These are phyloP conservation scores for Hysterium pulicare DNA, from an alignment of 2,329 filamentous ascomycete species.

Conservation along the genomic window DNA sequence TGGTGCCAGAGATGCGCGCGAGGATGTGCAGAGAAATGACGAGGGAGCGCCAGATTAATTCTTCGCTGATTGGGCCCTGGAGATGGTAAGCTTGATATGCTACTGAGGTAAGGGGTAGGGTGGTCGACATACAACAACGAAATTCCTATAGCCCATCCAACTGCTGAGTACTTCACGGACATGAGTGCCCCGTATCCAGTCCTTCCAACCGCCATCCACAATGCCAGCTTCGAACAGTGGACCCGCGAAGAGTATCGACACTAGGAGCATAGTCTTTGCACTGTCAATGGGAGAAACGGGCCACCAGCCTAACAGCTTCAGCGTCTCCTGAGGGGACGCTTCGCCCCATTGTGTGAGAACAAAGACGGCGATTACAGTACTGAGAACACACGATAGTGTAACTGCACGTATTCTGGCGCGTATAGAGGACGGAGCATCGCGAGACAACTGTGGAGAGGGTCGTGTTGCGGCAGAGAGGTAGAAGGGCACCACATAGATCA, in stretches of 20 bases:
- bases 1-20: conserved; percentile 49
- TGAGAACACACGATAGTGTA: conserved; percentile 67
- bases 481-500: conserved; percentile 86
- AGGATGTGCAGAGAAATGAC: conserved; percentile 79
- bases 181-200: conserved; percentile 58
- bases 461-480: conserved; percentile 79
- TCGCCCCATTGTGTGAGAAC: conserved; percentile 58
- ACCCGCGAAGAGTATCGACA: conserved; percentile 74
- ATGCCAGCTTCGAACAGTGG: conserved; percentile 78
- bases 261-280: conserved; percentile 63
- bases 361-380: conserved; percentile 63
- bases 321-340: conserved; percentile 49
- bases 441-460: conserved; percentile 72
- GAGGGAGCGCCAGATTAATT: conserved; percentile 87
- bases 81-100: conserved; percentile 9
- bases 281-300: conserved; percentile 67
- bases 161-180: conserved; percentile 59
- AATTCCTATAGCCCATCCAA: conserved; percentile 83
- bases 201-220: conserved; percentile 65
- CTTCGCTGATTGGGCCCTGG: conserved; percentile 79
- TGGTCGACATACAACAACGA: conserved; percentile 65
- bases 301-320: conserved; percentile 78
- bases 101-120: background rate
- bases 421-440: conserved; percentile 88
- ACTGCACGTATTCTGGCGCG: conserved; percentile 80